Evolutionary conservation across 169 alveolate genomes (phyloP).

Genomic region (Plasmodium ovale): DNA sequence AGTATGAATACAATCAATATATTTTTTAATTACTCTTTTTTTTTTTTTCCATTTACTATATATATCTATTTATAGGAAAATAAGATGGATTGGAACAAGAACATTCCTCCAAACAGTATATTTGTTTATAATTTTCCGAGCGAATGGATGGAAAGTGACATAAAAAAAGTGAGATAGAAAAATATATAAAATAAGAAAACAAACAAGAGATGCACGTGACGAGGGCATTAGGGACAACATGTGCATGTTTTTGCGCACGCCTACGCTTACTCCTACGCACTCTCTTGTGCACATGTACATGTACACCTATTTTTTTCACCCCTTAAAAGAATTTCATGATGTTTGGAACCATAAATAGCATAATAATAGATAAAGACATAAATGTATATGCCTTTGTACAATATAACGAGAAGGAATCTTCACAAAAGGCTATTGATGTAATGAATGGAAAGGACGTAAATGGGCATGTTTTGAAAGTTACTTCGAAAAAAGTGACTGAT

Average conservation of each 20-base stretch:
- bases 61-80: slow-evolving; percentile 31
- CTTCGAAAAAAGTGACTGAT: slow-evolving; percentile 90
- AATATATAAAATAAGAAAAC: no score
- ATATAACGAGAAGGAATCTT: slow-evolving; percentile 87
- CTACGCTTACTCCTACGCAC: not conserved
- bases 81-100: slow-evolving; percentile 67
- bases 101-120: slow-evolving; percentile 50
- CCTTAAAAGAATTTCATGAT: slow-evolving; percentile 25
- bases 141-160: slow-evolving; percentile 68
- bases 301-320: not conserved
- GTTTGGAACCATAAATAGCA: slow-evolving; percentile 64
- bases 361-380: slow-evolving; percentile 77
- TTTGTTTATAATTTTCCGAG: slow-evolving; percentile 68
- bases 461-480: slow-evolving; percentile 90
- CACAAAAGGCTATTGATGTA: slow-evolving; percentile 91
- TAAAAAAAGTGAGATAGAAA: slow-evolving; percentile 38
- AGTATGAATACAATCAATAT: not conserved
- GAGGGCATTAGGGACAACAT: not conserved
- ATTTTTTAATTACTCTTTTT: not conserved
- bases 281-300: not conserved
- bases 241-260: not conserved
- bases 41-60: not conserved
- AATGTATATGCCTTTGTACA: slow-evolving; percentile 94
- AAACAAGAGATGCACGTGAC: not conserved
- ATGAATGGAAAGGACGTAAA: slow-evolving; percentile 91